Evolutionary conservation across 2,329 filamentous ascomycete species (phyloP), one percentile per base, ranked within the genome.

Genomic region (Geoglossum cookeanum): DNA sequence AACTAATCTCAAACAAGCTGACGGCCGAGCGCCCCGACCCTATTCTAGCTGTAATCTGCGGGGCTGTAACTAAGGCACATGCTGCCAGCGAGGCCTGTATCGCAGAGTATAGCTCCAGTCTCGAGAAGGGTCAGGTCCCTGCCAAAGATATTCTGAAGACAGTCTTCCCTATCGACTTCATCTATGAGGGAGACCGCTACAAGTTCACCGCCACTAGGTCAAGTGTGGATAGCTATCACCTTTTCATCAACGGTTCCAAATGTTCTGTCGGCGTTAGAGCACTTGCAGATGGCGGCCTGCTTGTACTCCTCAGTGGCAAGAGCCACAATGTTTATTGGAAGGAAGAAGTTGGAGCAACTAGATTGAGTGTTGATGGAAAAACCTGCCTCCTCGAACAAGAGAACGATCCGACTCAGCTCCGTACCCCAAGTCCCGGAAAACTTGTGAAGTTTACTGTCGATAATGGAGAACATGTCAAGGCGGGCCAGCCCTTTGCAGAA

Each of bases 261-360:
- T 94, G 88, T 72, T 83, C 87, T 5, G 87, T 97, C 58, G 92
- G 91, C 65, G 86, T 98, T 57, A 86, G 92, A 64, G 85, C 90
- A 55, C 80, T 98, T 62, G 89, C 88, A 62, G 92, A 98, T 65
- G 92, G 92, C 69, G 92, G 92, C 69, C 80, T 98, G 9, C 78
- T 98, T 58, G 81, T 98, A 61, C 80, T 98, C 22, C 81, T 98
- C 48, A 84, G 85, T 65, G 92, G 92, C 60, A 87, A 88, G 70
- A 94, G 87, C 64, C 92, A 98, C 81, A 98, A 92, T 67, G 83
- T 97, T 60, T 98, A 98, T 81, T 98, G 92, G 92, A 97, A 97
- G 74, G 92, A 98, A 68, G 92, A 98, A 70, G 88, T 94, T 52
- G 90, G 90, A 58, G 92, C 91, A 42, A 96, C 92, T 55, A 90